Percentiles rank a stretch among this genome's conserved stretches.
phyloP scores from a whole-genome alignment of 495 filamentous ascomycete species.

The Penicillium macrosclerotiorum region DNA sequence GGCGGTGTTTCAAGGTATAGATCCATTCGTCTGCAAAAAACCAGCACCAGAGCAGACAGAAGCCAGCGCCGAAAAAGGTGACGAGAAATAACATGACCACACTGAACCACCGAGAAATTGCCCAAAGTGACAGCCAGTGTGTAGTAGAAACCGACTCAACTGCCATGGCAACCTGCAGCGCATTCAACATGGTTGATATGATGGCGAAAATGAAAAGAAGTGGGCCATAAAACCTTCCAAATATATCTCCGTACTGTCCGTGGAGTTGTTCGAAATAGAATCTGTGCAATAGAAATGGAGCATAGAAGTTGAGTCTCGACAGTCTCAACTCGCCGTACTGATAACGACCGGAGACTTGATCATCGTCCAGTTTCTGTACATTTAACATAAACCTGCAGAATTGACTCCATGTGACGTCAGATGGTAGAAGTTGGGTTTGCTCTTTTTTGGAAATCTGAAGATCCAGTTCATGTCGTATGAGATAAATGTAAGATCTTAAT shows the following conservation, averaged over 20 bases:
- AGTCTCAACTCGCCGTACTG: neutral
- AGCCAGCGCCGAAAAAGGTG: no score
- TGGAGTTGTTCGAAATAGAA: neutral
- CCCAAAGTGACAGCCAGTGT: no score
- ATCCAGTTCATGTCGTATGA: no score
- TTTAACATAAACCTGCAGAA: no score
- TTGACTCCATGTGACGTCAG: no score
- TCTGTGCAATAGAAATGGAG: neutral
- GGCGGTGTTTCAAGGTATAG: no score
- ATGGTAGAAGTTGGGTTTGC: neutral
- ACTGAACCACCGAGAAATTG: no score
- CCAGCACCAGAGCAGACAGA: no score
- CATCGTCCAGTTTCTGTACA: neutral
- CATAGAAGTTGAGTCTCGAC: neutral
- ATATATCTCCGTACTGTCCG: neutral
- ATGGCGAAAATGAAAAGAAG: neutral
- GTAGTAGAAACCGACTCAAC: no score
- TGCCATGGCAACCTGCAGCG: neutral
- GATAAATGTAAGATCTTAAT: neutral
- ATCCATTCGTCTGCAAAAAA: no score
- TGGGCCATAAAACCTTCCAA: neutral
- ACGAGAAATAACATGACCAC: no score
- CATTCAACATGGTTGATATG: neutral
- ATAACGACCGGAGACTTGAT: neutral
- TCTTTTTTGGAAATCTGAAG: no score